These are phyloP conservation scores for Microsporum canis DNA, from an alignment of 2,329 filamentous ascomycete species.

Conservation along the genomic window DNA sequence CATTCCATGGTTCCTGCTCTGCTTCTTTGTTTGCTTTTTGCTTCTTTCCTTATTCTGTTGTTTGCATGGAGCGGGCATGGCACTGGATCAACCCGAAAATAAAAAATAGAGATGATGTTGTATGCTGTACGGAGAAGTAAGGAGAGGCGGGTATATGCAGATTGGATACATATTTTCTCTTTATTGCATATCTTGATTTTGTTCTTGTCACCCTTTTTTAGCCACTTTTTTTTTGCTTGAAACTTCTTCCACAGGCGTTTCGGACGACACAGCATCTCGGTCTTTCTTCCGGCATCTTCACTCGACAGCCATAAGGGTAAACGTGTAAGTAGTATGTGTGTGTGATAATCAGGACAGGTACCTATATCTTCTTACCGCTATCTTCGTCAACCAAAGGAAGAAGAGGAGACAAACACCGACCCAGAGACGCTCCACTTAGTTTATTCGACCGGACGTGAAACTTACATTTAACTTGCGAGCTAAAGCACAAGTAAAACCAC, in stretches of 20 bases:
- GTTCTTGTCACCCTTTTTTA: background rate
- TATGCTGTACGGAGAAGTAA: background rate
- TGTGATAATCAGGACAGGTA: too few species aligned
- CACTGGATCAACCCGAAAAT: slow-evolving; percentile 1
- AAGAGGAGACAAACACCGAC: too few species aligned
- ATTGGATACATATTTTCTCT: background rate
- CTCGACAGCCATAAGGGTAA: background rate
- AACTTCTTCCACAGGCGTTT: background rate
- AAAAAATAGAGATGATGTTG: background rate
- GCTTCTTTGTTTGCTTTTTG: background rate
- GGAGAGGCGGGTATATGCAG: background rate
- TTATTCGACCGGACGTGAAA: background rate
- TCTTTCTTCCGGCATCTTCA: background rate
- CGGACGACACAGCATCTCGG: background rate
- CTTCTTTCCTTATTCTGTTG: background rate
- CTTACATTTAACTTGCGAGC: background rate
- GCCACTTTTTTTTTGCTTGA: background rate
- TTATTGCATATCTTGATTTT: background rate
- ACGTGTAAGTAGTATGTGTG: background rate
- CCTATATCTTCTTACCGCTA: too few species aligned
- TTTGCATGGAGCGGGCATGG: slow-evolving; percentile 3
- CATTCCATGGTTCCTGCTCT: background rate
- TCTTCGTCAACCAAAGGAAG: too few species aligned
- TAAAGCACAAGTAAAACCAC: background rate
- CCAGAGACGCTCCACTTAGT: background rate